Evolutionary conservation across 371 early-diverging fungal species (phyloP).

Genomic region (Apophysomyces trapeziformis): DNA sequence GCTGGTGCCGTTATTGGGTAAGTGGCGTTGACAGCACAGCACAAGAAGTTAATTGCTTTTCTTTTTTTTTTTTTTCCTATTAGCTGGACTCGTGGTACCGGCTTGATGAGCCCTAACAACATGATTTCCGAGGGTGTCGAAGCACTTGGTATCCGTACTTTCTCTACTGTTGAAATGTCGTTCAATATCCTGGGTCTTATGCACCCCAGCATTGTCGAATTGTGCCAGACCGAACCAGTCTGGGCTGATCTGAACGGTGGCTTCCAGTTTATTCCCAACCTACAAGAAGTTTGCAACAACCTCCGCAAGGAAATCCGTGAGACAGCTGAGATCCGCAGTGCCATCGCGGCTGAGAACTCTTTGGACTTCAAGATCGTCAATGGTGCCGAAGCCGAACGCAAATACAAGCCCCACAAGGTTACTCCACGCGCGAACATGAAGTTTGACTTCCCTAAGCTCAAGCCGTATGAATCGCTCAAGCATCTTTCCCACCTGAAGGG

Average conservation of each 20-base stretch:
- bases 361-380: constrained; percentile 80
- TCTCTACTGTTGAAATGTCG: constrained; percentile 93
- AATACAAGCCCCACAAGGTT: constrained; percentile 77
- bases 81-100: constrained; percentile 96
- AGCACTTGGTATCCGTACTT: constrained; percentile 90
- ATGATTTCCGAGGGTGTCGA: constrained; percentile 92
- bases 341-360: constrained; percentile 78
- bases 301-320: constrained; percentile 82
- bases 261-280: constrained; percentile 81
- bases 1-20: constrained; percentile 93
- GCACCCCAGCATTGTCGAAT: constrained; percentile 82
- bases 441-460: constrained; percentile 87
- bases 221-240: constrained; percentile 83
- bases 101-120: constrained; percentile 93
- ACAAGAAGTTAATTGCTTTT: background rate
- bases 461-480: constrained; percentile 67
- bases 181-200: constrained; percentile 93
- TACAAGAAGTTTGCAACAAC: constrained; percentile 75
- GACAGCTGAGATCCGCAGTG: constrained; percentile 86
- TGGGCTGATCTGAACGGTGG: constrained; percentile 97
- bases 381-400: constrained; percentile 76
- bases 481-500: constrained; percentile 81
- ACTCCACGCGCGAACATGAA: constrained; percentile 94
- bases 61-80: constrained; percentile 8
- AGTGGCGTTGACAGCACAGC: constrained; percentile 8